A percentile compares a stretch with the other conserved stretches of the same genome.
Evolutionary conservation across 768 basidiomycete species (phyloP).

Genomic region (Astraeus odoratus): DNA sequence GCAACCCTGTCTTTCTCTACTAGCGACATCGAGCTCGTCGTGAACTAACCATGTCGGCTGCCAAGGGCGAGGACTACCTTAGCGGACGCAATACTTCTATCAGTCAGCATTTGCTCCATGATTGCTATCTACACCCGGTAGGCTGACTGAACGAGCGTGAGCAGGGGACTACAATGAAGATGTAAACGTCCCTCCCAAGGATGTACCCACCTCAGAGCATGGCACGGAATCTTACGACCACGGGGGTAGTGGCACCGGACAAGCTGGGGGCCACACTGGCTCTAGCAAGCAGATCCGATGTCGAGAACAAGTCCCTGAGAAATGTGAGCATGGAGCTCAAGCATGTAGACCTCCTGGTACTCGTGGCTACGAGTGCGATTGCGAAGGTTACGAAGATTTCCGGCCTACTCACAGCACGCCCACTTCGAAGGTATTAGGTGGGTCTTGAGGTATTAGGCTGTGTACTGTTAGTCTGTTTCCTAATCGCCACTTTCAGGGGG

Average conservation of each 20-base stretch:
- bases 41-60: not conserved
- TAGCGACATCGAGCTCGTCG: not conserved
- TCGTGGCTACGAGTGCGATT: slow-evolving; percentile 8
- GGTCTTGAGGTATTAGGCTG: not conserved
- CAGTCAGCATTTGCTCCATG: not conserved
- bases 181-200: not conserved
- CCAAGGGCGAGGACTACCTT: not conserved
- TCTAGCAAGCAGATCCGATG: not conserved
- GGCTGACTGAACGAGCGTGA: not conserved
- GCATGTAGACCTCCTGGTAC: not conserved
- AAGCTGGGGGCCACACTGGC: slow-evolving; percentile 7
- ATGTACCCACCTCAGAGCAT: not conserved
- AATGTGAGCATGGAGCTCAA: not conserved
- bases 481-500: not conserved
- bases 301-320: not conserved
- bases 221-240: not conserved
- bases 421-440: not conserved
- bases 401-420: not conserved
- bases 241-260: slow-evolving; percentile 7
- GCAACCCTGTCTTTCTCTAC: not conserved
- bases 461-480: not conserved
- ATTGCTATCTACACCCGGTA: not conserved
- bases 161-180: slow-evolving; percentile 7
- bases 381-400: slow-evolving; percentile 7
- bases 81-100: not conserved